These are phyloP conservation scores for Geosmithia flava DNA, from an alignment of 2,329 filamentous ascomycete genomes.

Conservation along the genomic window DNA sequence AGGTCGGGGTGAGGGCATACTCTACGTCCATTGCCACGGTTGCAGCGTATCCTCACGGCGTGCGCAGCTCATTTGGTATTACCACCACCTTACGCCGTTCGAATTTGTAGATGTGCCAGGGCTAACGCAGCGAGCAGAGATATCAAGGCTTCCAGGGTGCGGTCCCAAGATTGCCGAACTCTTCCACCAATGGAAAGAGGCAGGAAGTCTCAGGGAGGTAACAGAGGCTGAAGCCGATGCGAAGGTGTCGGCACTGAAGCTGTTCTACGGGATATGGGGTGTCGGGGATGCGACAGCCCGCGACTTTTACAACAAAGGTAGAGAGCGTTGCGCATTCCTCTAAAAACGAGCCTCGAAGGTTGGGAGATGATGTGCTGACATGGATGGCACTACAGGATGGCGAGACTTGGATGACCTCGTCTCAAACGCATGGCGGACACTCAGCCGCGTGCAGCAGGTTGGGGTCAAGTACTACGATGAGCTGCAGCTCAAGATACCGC, in stretches of 20 bases:
- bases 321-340: not conserved
- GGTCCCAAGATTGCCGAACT: conserved; percentile 66
- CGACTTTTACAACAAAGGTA: conserved; percentile 61
- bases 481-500: conserved; percentile 58
- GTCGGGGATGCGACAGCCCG: conserved; percentile 72
- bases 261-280: conserved; percentile 86
- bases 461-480: conserved; percentile 92
- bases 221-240: conserved; percentile 51
- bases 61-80: conserved; percentile 29
- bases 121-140: conserved; percentile 19
- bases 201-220: conserved; percentile 50
- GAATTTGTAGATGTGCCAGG: not conserved
- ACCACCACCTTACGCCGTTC: not conserved
- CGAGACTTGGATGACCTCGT: conserved; percentile 76
- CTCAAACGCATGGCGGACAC: conserved; percentile 62
- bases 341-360: not conserved
- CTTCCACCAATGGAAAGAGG: conserved; percentile 60
- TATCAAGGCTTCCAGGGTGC: conserved; percentile 60
- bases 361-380: not conserved
- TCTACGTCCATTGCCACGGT: conserved; percentile 75
- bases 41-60: conserved; percentile 58
- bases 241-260: conserved; percentile 48
- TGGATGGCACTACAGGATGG: conserved; percentile 42
- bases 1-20: conserved; percentile 75
- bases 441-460: conserved; percentile 80